A percentile compares a stretch with the other conserved stretches of the same genome.
phyloP scores from a whole-genome alignment of 2,329 filamentous ascomycete genomes.

The Magnaporthiopsis incrustans region DNA sequence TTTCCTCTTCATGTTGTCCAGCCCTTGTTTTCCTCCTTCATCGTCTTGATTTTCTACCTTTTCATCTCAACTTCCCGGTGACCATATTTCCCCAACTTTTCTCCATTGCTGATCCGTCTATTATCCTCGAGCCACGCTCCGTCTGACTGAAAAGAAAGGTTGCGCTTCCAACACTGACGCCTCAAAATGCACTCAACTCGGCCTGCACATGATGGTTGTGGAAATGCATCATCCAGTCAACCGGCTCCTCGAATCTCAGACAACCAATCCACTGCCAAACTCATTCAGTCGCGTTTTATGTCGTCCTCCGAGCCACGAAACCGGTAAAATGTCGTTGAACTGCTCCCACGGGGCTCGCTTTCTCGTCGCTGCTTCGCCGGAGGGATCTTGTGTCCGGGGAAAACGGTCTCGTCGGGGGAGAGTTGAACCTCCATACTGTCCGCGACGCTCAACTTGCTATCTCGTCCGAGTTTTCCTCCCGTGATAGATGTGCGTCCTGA shows the following conservation, averaged over 20 bases:
- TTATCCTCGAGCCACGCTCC: no score
- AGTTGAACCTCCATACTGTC: neutral
- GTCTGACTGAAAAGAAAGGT: no score
- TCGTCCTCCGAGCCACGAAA: slow-evolving; percentile 1
- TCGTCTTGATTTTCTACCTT: neutral
- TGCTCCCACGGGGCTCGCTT: neutral
- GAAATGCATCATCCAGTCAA: neutral
- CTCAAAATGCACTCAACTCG: no score
- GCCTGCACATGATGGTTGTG: neutral
- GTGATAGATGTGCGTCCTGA: neutral
- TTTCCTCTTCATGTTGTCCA: neutral
- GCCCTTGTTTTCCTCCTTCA: neutral
- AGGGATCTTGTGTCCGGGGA: neutral
- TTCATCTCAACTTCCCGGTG: neutral
- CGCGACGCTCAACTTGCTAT: neutral
- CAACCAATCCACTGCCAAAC: neutral
- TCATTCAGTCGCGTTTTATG: neutral
- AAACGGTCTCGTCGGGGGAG: neutral
- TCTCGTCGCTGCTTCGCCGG: neutral
- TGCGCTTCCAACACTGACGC: no score
- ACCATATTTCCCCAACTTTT: no score
- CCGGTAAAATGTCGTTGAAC: neutral
- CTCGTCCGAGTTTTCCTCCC: neutral
- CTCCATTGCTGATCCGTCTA: no score
- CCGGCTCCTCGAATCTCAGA: neutral